phyloP scores from a whole-genome alignment of 495 filamentous ascomycete genomes.

The Pyrenula aspistea region DNA sequence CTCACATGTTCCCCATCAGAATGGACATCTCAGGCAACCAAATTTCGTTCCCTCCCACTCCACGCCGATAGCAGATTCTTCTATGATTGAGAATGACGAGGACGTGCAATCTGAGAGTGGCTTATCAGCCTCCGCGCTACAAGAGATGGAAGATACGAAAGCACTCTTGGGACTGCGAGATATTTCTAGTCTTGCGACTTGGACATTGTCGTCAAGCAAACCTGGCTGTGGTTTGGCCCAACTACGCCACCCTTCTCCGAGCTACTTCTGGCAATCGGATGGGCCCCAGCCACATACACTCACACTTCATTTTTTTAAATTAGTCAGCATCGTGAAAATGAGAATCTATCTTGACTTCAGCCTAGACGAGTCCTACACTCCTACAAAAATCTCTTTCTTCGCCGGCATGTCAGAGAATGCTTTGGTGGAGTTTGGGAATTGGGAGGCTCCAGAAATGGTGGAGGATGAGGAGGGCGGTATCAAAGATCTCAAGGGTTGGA shows the following conservation, averaged over 20 bases:
- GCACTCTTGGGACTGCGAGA: conserved; percentile 49
- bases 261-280: conserved; percentile 92
- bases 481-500: conserved; percentile 78
- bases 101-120: not conserved
- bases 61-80: not conserved
- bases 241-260: conserved; percentile 65
- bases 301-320: conserved; percentile 88
- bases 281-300: conserved; percentile 92
- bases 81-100: not conserved
- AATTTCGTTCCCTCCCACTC: no score
- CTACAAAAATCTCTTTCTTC: conserved; percentile 74
- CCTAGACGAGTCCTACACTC: conserved; percentile 92
- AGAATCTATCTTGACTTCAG: conserved; percentile 85
- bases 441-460: conserved; percentile 40
- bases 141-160: not conserved
- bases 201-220: conserved; percentile 84
- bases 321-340: conserved; percentile 72
- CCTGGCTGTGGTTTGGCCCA: conserved; percentile 82
- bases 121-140: not conserved
- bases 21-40: not conserved
- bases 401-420: conserved; percentile 84
- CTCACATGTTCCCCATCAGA: not conserved
- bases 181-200: conserved; percentile 87
- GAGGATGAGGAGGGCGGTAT: conserved; percentile 3
- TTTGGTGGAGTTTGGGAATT: conserved; percentile 66